These are phyloP conservation scores for Pseudogymnoascus pannorum DNA, from an alignment of 2,329 filamentous ascomycete species.

Conservation along the genomic window DNA sequence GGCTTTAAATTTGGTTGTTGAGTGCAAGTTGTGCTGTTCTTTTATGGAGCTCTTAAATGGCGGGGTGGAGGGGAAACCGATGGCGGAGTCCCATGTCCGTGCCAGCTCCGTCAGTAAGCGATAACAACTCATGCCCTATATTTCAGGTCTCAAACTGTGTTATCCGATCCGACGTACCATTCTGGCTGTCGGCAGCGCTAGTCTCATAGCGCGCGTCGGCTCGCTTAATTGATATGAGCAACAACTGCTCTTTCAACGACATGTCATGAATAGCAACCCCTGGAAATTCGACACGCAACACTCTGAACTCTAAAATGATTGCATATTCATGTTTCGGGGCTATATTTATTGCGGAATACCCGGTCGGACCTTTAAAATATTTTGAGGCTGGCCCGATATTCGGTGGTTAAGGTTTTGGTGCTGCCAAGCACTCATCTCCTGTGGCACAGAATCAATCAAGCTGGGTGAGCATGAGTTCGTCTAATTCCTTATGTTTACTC, in stretches of 20 bases:
- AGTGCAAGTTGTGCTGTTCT: slow-evolving; percentile 2
- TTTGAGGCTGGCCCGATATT: background rate
- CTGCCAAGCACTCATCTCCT: background rate
- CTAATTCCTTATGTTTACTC: background rate
- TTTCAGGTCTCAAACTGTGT: background rate
- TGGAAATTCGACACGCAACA: slow-evolving; percentile 18
- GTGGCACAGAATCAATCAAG: background rate
- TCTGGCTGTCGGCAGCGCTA: background rate
- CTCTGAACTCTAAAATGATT: background rate
- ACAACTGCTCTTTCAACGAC: slow-evolving; percentile 23
- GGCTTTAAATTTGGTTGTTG: background rate
- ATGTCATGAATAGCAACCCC: slow-evolving; percentile 18
- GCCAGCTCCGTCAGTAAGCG: background rate
- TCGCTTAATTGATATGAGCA: slow-evolving; percentile 4
- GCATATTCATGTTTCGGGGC: background rate
- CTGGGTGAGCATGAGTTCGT: background rate
- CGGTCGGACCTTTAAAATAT: slow-evolving; percentile 20
- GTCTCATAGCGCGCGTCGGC: background rate
- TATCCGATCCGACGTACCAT: background rate
- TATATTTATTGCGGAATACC: slow-evolving; percentile 17
- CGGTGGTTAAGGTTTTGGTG: background rate
- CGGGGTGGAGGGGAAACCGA: slow-evolving; percentile 7
- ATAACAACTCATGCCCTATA: background rate
- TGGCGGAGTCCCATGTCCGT: slow-evolving; percentile 7
- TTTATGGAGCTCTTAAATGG: slow-evolving; percentile 3